Percentiles rank a stretch among this genome's conserved stretches.
phyloP scores from a whole-genome alignment of 208 protist genomes.

The Acanthamoeba culbertsoni region DNA sequence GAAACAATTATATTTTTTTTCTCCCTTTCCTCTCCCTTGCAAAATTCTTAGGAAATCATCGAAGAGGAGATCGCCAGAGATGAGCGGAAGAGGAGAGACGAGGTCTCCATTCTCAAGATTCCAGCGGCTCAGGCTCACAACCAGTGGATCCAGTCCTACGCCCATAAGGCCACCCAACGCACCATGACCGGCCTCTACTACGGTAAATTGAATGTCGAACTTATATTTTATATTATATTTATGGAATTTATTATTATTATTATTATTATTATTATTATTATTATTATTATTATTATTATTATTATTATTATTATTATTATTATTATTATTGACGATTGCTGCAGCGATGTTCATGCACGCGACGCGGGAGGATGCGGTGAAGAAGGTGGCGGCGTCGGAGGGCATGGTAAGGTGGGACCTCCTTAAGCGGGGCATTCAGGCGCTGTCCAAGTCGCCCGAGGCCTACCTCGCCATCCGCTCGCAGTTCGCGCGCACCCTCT shows the following conservation, averaged over 20 bases:
- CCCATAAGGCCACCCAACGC: not conserved
- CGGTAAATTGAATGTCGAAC: too few relatives aligned
- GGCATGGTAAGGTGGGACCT: not conserved
- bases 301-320: not conserved
- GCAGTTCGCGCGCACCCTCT: conserved; percentile 84
- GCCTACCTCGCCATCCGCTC: conserved; percentile 82
- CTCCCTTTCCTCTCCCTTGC: not conserved
- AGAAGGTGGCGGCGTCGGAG: conserved; percentile 62
- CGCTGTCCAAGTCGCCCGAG: conserved; percentile 77
- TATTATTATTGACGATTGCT: not conserved
- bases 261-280: not conserved
- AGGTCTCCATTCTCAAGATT: conserved; percentile 65
- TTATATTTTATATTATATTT: too few relatives aligned
- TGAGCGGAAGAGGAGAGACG: not conserved
- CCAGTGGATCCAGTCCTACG: conserved; percentile 70
- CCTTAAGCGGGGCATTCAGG: conserved; percentile 68
- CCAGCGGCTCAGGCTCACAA: conserved; percentile 68
- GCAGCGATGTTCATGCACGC: conserved; percentile 52
- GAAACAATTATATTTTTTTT: not conserved
- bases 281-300: not conserved
- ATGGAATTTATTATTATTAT: not conserved
- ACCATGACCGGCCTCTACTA: conserved; percentile 47
- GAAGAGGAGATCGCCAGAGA: conserved; percentile 72
- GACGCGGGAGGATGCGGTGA: conserved; percentile 40
- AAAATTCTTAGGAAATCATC: conserved; percentile 64